A percentile compares a stretch with the other conserved stretches of the same genome.
Conservation (phyloP, 768 basidiomycete species). For the Macrolepiota dolichaula region DNA sequence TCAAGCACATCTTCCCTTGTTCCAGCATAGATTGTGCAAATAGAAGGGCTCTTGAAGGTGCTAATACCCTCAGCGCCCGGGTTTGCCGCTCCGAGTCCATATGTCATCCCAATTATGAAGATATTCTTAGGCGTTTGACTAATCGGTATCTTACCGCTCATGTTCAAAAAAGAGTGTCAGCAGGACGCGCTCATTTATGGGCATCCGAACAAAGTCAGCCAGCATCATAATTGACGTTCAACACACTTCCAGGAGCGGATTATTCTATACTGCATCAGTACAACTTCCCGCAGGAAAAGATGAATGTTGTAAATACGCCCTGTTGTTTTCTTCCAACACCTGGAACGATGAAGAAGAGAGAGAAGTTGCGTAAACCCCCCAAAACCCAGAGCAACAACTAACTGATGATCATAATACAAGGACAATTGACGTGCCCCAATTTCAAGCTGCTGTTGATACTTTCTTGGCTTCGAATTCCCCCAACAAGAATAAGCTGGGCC, state of each 20-base stretch:
- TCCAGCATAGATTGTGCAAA: neutral
- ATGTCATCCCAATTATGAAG: neutral
- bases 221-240: neutral
- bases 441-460: neutral
- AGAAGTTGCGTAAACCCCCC: neutral
- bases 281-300: neutral
- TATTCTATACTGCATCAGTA: slow-evolving; percentile 1
- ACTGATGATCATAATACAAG: neutral
- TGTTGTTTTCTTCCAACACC: neutral
- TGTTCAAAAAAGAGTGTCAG: neutral
- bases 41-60: neutral
- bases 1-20: neutral
- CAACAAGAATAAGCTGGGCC: neutral
- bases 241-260: neutral
- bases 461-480: slow-evolving; percentile 2
- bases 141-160: neutral
- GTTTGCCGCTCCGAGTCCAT: neutral
- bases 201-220: neutral
- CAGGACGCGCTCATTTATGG: neutral
- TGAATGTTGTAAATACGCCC: neutral
- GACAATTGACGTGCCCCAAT: too few relatives aligned
- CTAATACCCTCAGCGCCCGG: neutral
- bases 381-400: neutral
- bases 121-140: neutral
- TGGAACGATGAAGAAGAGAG: neutral